Percentiles rank a stretch among this genome's conserved stretches.
Evolutionary conservation across 164 flowering plant species (phyloP).

Genomic region (Berberis thunbergii): DNA sequence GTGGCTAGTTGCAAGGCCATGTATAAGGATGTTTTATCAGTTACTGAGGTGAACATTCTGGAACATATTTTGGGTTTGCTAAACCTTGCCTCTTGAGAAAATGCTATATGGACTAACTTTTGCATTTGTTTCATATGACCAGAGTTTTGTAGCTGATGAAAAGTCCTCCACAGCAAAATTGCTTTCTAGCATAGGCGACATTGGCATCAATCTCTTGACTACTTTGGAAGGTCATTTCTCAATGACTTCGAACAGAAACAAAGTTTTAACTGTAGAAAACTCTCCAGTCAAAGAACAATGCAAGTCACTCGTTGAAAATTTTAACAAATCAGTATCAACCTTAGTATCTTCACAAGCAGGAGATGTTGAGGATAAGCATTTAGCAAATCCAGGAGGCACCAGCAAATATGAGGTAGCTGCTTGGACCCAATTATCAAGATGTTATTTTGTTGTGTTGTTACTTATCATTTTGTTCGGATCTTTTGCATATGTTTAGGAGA

Average conservation of each 20-base stretch:
- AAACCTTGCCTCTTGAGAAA: neutral
- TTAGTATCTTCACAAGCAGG: constrained; percentile 32
- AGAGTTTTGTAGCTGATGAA: constrained; percentile 48
- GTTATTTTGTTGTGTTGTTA: constrained; percentile 23
- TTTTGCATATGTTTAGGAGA: constrained; percentile 12
- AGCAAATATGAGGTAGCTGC: constrained; percentile 58
- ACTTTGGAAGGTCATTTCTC: constrained; percentile 53
- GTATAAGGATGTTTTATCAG: constrained; percentile 43
- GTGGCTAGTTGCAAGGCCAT: constrained; percentile 55
- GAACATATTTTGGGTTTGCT: neutral
- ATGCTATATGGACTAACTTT: neutral
- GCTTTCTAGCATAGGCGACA: constrained; percentile 48
- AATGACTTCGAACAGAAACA: constrained; percentile 21
- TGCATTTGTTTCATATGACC: constrained; percentile 8
- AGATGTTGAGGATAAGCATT: constrained; percentile 12
- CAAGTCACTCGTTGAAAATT: constrained; percentile 32
- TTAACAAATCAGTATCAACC: constrained; percentile 34
- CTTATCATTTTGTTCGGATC: constrained; percentile 25
- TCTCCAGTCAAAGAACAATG: constrained; percentile 35
- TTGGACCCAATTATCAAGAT: constrained; percentile 38
- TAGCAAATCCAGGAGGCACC: constrained; percentile 8
- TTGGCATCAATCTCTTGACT: constrained; percentile 53
- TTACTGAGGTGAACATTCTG: constrained; percentile 37
- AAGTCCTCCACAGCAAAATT: constrained; percentile 38
- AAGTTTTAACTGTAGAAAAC: constrained; percentile 13